Conservation (phyloP, 495 filamentous ascomycete genomes). For the Neohortaea acidophila region DNA sequence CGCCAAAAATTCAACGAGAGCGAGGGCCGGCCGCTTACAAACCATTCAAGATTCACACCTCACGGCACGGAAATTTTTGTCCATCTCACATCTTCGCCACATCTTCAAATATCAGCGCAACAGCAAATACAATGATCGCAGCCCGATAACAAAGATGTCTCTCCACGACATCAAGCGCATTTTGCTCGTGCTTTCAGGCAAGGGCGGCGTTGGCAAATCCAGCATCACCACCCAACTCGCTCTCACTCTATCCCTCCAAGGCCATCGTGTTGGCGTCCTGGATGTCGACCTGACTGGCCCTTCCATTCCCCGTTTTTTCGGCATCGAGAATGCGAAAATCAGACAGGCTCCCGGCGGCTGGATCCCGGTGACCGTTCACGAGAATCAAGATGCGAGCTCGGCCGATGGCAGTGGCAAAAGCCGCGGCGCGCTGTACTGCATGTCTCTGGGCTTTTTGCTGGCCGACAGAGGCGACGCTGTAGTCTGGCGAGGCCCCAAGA, state of each 20-base stretch:
- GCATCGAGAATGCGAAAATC: constrained; percentile 75
- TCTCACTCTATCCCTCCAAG: constrained; percentile 68
- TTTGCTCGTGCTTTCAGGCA: constrained; percentile 68
- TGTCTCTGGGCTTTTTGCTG: constrained; percentile 87
- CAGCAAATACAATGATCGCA: too few species aligned
- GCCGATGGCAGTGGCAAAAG: constrained; percentile 5
- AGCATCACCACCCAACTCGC: constrained; percentile 91
- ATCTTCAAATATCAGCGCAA: too few species aligned
- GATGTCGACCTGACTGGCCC: constrained; percentile 94
- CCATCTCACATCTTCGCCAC: too few species aligned
- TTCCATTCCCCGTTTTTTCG: constrained; percentile 86
- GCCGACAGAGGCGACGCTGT: constrained; percentile 72
- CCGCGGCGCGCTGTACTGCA: constrained; percentile 61
- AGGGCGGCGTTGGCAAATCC: constrained; percentile 96
- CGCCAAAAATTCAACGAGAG: too few species aligned
- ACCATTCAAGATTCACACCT: too few species aligned
- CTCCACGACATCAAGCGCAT: constrained; percentile 30
- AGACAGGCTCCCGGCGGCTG: constrained; percentile 78
- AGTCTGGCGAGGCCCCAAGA: constrained; percentile 95
- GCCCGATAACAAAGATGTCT: constrained; percentile 28
- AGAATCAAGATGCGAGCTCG: constrained; percentile 26
- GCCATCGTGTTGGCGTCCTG: constrained; percentile 80
- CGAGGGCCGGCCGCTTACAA: too few species aligned
- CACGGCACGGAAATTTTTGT: too few species aligned
- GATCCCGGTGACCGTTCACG: constrained; percentile 73